These are phyloP conservation scores for Danielia oregonensis DNA, from an alignment of 805 yeast species.

Conservation along the genomic window DNA sequence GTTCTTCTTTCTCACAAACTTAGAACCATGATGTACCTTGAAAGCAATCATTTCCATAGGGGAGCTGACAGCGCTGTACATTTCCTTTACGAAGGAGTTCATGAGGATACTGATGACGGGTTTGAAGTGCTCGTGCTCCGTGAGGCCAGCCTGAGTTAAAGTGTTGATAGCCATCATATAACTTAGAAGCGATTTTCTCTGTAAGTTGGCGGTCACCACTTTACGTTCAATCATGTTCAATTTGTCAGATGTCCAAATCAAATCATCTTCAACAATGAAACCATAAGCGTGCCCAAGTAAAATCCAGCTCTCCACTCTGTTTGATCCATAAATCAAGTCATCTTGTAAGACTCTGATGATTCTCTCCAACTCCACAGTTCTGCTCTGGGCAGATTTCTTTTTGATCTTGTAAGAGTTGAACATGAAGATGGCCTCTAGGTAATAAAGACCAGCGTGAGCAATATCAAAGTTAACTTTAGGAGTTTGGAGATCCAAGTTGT, in stretches of 20 bases:
- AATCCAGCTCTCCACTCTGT: conserved; percentile 82
- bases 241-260: conserved; percentile 90
- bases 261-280: conserved; percentile 77
- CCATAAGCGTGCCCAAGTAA: conserved; percentile 78
- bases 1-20: conserved; percentile 23
- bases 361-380: conserved; percentile 75
- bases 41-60: conserved; percentile 68
- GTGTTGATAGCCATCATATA: conserved; percentile 68
- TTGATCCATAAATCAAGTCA: conserved; percentile 65
- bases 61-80: conserved; percentile 54
- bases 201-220: conserved; percentile 55
- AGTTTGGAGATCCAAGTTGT: conserved; percentile 24
- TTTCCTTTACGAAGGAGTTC: conserved; percentile 52
- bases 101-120: conserved; percentile 44
- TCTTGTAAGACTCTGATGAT: conserved; percentile 61
- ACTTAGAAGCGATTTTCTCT: conserved; percentile 67
- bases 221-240: conserved; percentile 61
- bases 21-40: conserved; percentile 36
- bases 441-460: conserved; percentile 58
- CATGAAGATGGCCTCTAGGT: conserved; percentile 62
- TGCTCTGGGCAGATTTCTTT: conserved; percentile 73
- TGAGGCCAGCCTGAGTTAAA: conserved; percentile 4
- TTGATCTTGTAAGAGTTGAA: conserved; percentile 67
- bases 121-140: conserved; percentile 14
- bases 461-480: conserved; percentile 22